Evolutionary conservation across 2,329 filamentous ascomycete species (phyloP).

Genomic region (Xylaria sp.): DNA sequence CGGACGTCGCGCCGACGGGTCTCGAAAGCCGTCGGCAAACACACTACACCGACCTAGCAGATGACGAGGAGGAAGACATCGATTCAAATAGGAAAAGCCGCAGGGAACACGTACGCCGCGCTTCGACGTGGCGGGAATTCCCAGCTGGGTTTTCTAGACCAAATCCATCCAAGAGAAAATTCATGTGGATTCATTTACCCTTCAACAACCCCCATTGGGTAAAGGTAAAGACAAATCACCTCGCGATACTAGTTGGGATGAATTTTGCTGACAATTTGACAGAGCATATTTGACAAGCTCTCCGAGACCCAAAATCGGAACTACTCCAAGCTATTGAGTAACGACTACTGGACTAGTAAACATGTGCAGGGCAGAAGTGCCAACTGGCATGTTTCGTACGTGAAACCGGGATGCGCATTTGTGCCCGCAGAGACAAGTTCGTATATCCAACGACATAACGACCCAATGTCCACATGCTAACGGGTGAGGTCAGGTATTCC

Average conservation of each 20-base stretch:
- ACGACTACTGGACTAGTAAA: slow-evolving; percentile 60
- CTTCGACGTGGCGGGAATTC: slow-evolving; percentile 46
- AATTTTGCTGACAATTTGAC: slow-evolving; percentile 41
- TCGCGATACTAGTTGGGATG: slow-evolving; percentile 33
- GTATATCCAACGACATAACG: slow-evolving; percentile 34
- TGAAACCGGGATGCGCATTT: slow-evolving; percentile 61
- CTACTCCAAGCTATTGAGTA: slow-evolving; percentile 55
- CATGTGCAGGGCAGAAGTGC: slow-evolving; percentile 61
- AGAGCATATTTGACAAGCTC: slow-evolving; percentile 55
- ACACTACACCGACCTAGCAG: not conserved
- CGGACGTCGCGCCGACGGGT: slow-evolving; percentile 43
- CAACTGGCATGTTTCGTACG: slow-evolving; percentile 61
- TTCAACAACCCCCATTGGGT: slow-evolving; percentile 69
- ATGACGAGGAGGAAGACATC: slow-evolving; percentile 22
- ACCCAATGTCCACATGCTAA: slow-evolving; percentile 4
- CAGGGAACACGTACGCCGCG: slow-evolving; percentile 30
- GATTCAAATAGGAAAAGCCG: slow-evolving; percentile 21
- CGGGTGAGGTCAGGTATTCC: slow-evolving; percentile 50
- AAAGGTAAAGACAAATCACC: slow-evolving; percentile 53
- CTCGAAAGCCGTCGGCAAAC: not conserved
- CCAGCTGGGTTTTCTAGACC: slow-evolving; percentile 56
- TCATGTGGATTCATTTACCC: slow-evolving; percentile 67
- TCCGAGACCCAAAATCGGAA: slow-evolving; percentile 57
- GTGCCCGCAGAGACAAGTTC: slow-evolving; percentile 52
- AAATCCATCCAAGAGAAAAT: slow-evolving; percentile 56